Evolutionary conservation across 1,284 basidiomycete species (phyloP).

Genomic region (Spongispora temasekensis): DNA sequence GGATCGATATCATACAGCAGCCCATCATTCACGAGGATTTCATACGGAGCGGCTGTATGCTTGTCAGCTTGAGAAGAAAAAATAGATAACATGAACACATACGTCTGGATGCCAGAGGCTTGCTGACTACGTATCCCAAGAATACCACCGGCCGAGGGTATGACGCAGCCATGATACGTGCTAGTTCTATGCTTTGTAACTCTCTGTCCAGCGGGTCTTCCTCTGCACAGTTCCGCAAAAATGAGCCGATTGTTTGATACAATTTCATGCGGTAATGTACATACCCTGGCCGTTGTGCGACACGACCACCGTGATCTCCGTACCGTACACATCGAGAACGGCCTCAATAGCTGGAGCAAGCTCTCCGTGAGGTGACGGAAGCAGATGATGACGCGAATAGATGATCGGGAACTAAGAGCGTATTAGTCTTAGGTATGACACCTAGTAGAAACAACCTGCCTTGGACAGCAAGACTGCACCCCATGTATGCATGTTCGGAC

Average conservation of each 20-base stretch:
- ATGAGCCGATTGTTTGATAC: background rate
- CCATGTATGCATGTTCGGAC: constrained; percentile 92
- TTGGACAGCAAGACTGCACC: constrained; percentile 84
- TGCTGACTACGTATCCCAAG: constrained; percentile 85
- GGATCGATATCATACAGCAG: constrained; percentile 74
- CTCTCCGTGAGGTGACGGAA: constrained; percentile 88
- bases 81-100: constrained; percentile 26
- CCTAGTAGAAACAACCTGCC: constrained; percentile 37
- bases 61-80: constrained; percentile 14
- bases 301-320: constrained; percentile 79
- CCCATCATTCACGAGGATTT: constrained; percentile 77
- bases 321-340: constrained; percentile 82
- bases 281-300: constrained; percentile 91
- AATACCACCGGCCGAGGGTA: constrained; percentile 84
- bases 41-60: constrained; percentile 74
- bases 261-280: constrained; percentile 5
- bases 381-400: constrained; percentile 84
- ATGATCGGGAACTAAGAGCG: constrained; percentile 82
- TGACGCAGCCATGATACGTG: constrained; percentile 72
- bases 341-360: constrained; percentile 93
- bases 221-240: constrained; percentile 42
- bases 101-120: constrained; percentile 73
- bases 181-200: constrained; percentile 83
- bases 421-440: constrained; percentile 1
- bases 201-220: constrained; percentile 89